A percentile compares a stretch with the other conserved stretches of the same genome.
These are phyloP conservation scores for Trichoderma arundinaceum DNA, from an alignment of 2,329 filamentous ascomycete species.

Conservation along the genomic window DNA sequence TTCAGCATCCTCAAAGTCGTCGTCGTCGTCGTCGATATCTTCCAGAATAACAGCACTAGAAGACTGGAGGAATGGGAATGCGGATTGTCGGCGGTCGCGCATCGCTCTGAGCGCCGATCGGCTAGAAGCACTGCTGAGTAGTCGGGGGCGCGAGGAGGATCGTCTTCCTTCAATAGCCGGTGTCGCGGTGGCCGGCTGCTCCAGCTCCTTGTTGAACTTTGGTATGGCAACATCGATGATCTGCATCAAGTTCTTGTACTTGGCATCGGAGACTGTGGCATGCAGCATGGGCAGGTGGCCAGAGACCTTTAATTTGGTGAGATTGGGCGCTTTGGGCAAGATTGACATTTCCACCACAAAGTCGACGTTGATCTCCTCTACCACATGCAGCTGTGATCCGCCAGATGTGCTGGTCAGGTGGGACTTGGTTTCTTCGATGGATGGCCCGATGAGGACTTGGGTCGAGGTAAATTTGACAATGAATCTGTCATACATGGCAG, in stretches of 20 bases:
- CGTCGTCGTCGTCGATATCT: slow-evolving; percentile 71
- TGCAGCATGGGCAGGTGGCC: slow-evolving; percentile 92
- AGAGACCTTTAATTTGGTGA: slow-evolving; percentile 89
- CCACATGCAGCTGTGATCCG: slow-evolving; percentile 78
- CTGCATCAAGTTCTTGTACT: slow-evolving; percentile 97
- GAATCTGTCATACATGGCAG: slow-evolving; percentile 98
- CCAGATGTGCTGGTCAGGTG: slow-evolving; percentile 74
- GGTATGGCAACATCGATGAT: slow-evolving; percentile 95
- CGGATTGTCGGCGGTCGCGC: slow-evolving; percentile 64
- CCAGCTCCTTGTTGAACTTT: slow-evolving; percentile 63
- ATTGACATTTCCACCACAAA: slow-evolving; percentile 97
- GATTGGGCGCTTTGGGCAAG: slow-evolving; percentile 89
- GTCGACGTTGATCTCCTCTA: slow-evolving; percentile 96
- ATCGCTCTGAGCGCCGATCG: slow-evolving; percentile 52
- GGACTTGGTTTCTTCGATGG: slow-evolving; percentile 85
- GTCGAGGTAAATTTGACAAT: slow-evolving; percentile 91
- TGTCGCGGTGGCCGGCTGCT: slow-evolving; percentile 13
- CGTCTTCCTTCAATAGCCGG: not conserved
- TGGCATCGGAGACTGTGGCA: slow-evolving; percentile 88
- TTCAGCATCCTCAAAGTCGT: slow-evolving; percentile 69
- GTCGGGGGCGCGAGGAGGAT: slow-evolving; percentile 48
- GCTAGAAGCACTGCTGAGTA: slow-evolving; percentile 51
- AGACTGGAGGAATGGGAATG: slow-evolving; percentile 74
- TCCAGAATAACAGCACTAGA: slow-evolving; percentile 81
- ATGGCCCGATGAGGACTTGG: slow-evolving; percentile 92